Evolutionary conservation across 495 filamentous ascomycete species (phyloP), one percentile per base, ranked within the genome.

Genomic region (Astrocystis sublimbata): DNA sequence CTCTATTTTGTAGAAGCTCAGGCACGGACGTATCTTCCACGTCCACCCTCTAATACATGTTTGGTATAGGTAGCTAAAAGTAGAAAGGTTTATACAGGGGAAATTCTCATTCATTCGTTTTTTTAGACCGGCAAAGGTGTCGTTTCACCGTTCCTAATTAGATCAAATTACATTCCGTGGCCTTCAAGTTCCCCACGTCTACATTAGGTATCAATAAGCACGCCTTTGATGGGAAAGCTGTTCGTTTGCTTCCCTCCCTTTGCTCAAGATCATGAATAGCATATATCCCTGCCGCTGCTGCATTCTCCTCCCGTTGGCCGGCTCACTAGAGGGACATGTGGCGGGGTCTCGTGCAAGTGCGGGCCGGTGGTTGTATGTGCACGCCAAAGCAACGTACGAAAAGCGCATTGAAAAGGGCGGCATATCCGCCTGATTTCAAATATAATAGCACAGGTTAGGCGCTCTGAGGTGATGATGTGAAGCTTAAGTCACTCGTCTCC

Each of bases 401-500:
- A 45, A 35, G 28, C 17, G 21, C 38, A 33, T n/a, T 33, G 38
- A 33, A 57, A 33, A 26, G 10, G 54, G 28, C 45, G 54, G 54
- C 35, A 43, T 43, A 33, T 46, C 33, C 35, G 19, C 47, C 12
- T 21, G 6, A 51, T 26, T 24, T 35, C 33, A 13, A 19, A 4
- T 52, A 52, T 43, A 41, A 33, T 4, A 51, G 15, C 7, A 33
- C 31, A n/a, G 19, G 26, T 60, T 33, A 60, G 17, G 46, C 46
- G 47, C 58, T 60, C 28, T 47, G 46, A 12, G 58, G 47, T 35
- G 58, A 43, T 33, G 58, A 28, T n/a, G 58, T 60, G 23, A 47
- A 47, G 21, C n/a, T 45, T 17, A 40, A n/a, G 24, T 53, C 40
- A 19, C 77, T 19, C 6, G 30, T 72, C 40, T 77, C 75, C 23